Evolutionary conservation across 2,329 filamentous ascomycete species (phyloP).

Genomic region (Aspergillus pseudoviridinutans): DNA sequence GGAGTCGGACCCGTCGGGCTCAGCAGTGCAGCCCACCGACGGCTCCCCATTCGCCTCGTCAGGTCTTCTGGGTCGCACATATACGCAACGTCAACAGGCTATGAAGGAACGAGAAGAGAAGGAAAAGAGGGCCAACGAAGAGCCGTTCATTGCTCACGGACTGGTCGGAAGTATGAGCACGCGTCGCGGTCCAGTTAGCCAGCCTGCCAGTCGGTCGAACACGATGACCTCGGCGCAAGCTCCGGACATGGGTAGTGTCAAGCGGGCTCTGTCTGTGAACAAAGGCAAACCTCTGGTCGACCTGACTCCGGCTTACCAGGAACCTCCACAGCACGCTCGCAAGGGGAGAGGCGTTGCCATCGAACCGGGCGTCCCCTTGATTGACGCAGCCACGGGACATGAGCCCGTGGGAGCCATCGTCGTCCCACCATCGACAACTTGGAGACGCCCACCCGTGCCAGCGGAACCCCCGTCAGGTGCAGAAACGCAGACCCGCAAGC

Average conservation of each 20-base stretch:
- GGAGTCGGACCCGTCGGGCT: conserved; percentile 16
- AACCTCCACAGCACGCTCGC: conserved; percentile 49
- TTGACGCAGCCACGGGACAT: conserved; percentile 41
- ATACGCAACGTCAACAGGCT: conserved; percentile 36
- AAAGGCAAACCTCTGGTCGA: conserved; percentile 63
- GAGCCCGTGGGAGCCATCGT: conserved; percentile 32
- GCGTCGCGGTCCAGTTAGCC: conserved; percentile 16
- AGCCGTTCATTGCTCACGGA: conserved; percentile 50
- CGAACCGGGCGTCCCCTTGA: conserved; percentile 35
- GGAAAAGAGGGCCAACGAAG: conserved; percentile 33
- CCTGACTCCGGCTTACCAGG: conserved; percentile 61
- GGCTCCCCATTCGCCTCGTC: conserved; percentile 32
- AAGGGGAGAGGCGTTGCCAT: conserved; percentile 43
- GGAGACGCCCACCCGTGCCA: conserved; percentile 30
- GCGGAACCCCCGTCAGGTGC: conserved; percentile 9
- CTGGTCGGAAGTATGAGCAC: conserved; percentile 51
- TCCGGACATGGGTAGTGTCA: conserved; percentile 30
- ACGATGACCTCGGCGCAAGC: conserved; percentile 27
- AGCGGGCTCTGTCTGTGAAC: conserved; percentile 44
- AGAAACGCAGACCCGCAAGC: conserved; percentile 20
- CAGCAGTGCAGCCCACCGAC: conserved; percentile 20
- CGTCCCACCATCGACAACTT: conserved; percentile 38
- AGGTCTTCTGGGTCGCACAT: conserved; percentile 37
- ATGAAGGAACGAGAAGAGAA: conserved; percentile 39
- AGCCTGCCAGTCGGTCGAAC: conserved; percentile 28